Conservation (phyloP, 257 asterid species). For the Echium plantagineum region DNA sequence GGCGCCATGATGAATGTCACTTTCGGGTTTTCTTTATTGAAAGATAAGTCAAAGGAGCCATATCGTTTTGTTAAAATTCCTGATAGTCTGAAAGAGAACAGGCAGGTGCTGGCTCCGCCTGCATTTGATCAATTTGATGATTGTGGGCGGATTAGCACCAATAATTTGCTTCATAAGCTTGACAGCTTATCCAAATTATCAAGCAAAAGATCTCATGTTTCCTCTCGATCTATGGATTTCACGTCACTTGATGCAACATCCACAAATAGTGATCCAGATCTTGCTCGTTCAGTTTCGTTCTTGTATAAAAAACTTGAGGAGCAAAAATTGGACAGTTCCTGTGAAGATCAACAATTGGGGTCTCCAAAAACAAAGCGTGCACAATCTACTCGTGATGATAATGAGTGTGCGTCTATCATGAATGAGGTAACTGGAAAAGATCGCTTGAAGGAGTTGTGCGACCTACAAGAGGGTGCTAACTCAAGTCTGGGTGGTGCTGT, state of each 20-base stretch:
- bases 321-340: conserved; percentile 18
- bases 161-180: conserved; percentile 13
- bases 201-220: conserved; percentile 17
- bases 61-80: conserved; percentile 42
- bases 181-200: conserved; percentile 21
- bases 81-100: conserved; percentile 20
- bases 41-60: conserved; percentile 34
- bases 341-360: conserved; percentile 17
- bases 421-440: conserved; percentile 38
- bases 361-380: conserved; percentile 14
- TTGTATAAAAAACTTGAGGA: conserved; percentile 48
- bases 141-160: conserved; percentile 14
- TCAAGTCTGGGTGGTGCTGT: conserved; percentile 25
- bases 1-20: conserved; percentile 70
- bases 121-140: conserved; percentile 18
- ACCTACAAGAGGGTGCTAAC: conserved; percentile 27
- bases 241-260: conserved; percentile 26
- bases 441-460: conserved; percentile 22
- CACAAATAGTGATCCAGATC: conserved; percentile 27
- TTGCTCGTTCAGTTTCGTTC: conserved; percentile 34
- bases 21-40: conserved; percentile 57
- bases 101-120: conserved; percentile 10
- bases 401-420: conserved; percentile 23
- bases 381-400: conserved; percentile 18
- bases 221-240: conserved; percentile 23